Conservation (phyloP, 176 grass and related monocot genomes). For the Oropetium thomaeum region DNA sequence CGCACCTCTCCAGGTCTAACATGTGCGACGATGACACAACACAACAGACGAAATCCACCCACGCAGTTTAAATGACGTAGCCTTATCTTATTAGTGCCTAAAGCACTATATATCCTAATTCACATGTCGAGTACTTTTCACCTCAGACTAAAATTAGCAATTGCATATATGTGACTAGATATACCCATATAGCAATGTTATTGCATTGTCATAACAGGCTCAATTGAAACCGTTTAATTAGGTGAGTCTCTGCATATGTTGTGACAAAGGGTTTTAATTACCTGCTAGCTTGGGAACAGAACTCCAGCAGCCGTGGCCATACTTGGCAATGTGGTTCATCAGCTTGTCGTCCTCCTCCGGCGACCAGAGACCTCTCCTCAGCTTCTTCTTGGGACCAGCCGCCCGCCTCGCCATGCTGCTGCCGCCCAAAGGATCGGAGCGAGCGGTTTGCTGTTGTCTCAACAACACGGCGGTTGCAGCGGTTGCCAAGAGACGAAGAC, state of each 20-base stretch:
- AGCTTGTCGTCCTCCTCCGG: constrained; percentile 82
- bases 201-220: background rate
- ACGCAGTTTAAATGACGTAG: background rate
- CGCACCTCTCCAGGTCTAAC: constrained; percentile 71
- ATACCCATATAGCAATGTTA: background rate
- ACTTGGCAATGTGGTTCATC: constrained; percentile 64
- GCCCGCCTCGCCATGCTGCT: constrained; percentile 53
- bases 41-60: background rate
- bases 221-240: background rate
- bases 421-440: background rate
- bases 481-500: background rate
- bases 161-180: too few species aligned
- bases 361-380: constrained; percentile 75
- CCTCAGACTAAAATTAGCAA: too few species aligned
- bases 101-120: too few species aligned
- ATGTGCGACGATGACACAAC: background rate
- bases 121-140: background rate
- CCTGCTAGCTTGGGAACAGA: constrained; percentile 68
- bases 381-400: constrained; percentile 49
- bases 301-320: constrained; percentile 74
- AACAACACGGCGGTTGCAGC: background rate
- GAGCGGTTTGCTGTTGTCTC: background rate
- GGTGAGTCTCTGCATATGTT: background rate
- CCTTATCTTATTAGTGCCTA: background rate
- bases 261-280: background rate